Evolutionary conservation across 1,284 basidiomycete species (phyloP).

Genomic region (Coniferiporia weirii): DNA sequence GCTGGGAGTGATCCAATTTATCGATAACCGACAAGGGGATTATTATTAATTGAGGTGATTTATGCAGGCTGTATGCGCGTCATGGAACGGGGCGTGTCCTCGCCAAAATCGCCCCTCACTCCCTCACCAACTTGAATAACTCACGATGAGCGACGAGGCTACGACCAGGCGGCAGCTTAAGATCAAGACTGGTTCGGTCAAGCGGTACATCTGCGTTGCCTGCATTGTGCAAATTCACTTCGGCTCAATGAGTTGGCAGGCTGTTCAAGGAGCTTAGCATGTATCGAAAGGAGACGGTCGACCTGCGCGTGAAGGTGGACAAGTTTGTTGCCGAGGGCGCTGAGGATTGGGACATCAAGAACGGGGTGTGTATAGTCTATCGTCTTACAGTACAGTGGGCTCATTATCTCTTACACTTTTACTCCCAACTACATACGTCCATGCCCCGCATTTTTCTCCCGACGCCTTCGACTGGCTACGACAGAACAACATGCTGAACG

Average conservation of each 20-base stretch:
- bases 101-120: no score
- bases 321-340: constrained; percentile 57
- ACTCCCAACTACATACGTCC: neutral
- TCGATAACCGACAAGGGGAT: neutral
- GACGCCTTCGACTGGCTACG: neutral
- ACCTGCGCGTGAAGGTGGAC: constrained; percentile 55
- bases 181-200: constrained; percentile 72
- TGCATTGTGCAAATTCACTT: neutral
- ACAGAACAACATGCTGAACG: constrained; percentile 70
- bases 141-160: constrained; percentile 42
- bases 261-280: constrained; percentile 67
- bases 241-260: constrained; percentile 32
- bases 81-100: neutral
- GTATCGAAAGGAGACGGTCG: constrained; percentile 66
- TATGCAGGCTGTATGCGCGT: neutral
- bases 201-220: constrained; percentile 47
- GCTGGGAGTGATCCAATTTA: neutral
- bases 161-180: constrained; percentile 63
- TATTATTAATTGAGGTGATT: neutral
- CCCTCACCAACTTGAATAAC: neutral
- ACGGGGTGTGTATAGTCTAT: constrained; percentile 52
- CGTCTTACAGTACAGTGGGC: neutral
- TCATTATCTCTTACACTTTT: neutral
- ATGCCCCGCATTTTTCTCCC: neutral
- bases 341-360: constrained; percentile 79